phyloP scores from a whole-genome alignment of 306 rosid genomes.

The Fagus crenata region DNA sequence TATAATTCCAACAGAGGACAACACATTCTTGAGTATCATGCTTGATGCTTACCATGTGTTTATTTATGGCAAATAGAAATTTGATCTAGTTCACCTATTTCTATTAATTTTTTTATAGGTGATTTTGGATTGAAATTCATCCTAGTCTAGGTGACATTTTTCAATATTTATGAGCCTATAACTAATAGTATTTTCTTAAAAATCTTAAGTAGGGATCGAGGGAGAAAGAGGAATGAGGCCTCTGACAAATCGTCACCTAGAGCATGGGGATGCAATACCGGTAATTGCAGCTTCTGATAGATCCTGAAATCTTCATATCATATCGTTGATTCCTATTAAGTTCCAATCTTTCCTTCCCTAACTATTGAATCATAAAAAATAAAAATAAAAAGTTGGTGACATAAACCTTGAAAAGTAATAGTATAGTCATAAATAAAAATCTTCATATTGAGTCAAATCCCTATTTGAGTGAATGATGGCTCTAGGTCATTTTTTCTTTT shows the following conservation, averaged over 20 bases:
- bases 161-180: background rate
- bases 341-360: too few species aligned
- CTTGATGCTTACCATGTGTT: background rate
- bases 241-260: conserved; percentile 45
- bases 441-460: too few species aligned
- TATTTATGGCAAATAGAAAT: background rate
- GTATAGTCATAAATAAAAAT: too few species aligned
- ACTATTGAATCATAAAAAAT: too few species aligned
- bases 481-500: too few species aligned
- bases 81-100: background rate
- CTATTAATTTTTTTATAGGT: background rate
- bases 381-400: conserved; percentile 23
- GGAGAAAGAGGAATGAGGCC: conserved; percentile 43
- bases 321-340: conserved; percentile 5
- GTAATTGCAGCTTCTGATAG: conserved; percentile 33
- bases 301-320: conserved; percentile 2
- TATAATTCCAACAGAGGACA: background rate
- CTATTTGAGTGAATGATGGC: too few species aligned
- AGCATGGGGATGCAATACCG: conserved; percentile 63
- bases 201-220: conserved; percentile 35
- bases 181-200: background rate
- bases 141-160: background rate
- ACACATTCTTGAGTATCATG: background rate
- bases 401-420: conserved; percentile 1
- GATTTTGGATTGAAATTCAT: background rate